These are phyloP conservation scores for Capsicum pubescens DNA, from an alignment of 257 asterid genomes.

Conservation along the genomic window DNA sequence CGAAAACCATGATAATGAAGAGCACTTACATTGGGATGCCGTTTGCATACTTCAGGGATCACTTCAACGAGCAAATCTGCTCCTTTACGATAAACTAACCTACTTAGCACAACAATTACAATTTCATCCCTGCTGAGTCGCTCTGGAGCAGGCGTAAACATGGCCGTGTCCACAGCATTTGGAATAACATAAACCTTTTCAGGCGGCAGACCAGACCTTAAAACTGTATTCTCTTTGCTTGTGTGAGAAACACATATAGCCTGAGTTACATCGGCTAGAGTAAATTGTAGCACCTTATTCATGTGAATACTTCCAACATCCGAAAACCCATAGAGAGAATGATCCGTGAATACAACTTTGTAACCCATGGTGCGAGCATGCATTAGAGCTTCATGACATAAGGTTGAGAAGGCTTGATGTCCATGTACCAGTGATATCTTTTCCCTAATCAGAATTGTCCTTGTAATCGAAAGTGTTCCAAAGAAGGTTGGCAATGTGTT, in stretches of 20 bases:
- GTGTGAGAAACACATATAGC: conserved; percentile 99
- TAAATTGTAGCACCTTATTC: conserved; percentile 96
- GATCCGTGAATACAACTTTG: conserved; percentile 96
- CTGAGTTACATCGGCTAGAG: conserved; percentile 91
- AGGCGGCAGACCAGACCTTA: conserved; percentile 95
- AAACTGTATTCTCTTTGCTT: conserved; percentile 90
- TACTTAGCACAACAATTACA: conserved; percentile 86
- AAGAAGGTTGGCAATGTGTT: conserved; percentile 90
- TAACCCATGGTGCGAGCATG: conserved; percentile 98
- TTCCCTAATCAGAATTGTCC: conserved; percentile 86
- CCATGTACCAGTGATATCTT: conserved; percentile 90
- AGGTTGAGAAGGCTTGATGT: conserved; percentile 95
- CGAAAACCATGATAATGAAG: background rate
- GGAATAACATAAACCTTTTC: conserved; percentile 93
- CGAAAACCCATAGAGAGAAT: conserved; percentile 96
- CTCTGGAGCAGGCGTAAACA: conserved; percentile 53
- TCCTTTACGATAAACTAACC: conserved; percentile 94
- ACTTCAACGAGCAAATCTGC: conserved; percentile 96
- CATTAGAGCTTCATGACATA: conserved; percentile 94
- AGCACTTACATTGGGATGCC: conserved; percentile 77
- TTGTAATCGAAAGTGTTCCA: conserved; percentile 80
- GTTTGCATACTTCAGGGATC: conserved; percentile 83
- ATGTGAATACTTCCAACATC: conserved; percentile 96
- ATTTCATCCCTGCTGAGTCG: conserved; percentile 62
- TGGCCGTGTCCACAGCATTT: conserved; percentile 96